Percentiles rank a stretch among this genome's conserved stretches.
Evolutionary conservation across 23 red algal species (phyloP).

Genomic region (Chondrus crispus): DNA sequence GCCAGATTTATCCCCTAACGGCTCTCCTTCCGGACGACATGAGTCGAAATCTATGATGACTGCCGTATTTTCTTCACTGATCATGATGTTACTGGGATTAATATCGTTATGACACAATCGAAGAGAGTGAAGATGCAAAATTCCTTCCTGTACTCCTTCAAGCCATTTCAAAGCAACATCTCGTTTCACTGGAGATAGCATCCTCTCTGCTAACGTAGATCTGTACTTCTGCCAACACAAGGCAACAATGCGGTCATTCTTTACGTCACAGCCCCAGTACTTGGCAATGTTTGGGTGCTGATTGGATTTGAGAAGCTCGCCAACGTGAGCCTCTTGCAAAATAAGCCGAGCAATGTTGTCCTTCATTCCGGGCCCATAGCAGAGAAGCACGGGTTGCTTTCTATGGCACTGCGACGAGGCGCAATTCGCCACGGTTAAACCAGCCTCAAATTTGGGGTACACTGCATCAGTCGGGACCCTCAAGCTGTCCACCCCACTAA

Average conservation of each 20-base stretch:
- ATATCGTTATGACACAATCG: conserved; percentile 42
- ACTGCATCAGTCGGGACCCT: not conserved
- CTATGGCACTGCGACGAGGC: not conserved
- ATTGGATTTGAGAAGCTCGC: not conserved
- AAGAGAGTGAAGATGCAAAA: conserved; percentile 18
- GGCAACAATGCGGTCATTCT: not conserved
- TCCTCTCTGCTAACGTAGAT: not conserved
- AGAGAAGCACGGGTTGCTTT: not conserved
- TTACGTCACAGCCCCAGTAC: conserved; percentile 22
- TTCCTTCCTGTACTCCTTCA: not conserved
- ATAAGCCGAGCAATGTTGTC: not conserved
- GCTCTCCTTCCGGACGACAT: not conserved
- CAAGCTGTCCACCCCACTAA: not conserved
- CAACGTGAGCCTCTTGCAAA: not conserved
- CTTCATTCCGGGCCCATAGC: not conserved
- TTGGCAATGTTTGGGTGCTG: conserved; percentile 22
- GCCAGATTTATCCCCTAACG: not conserved
- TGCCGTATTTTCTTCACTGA: not conserved
- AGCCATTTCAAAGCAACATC: not conserved
- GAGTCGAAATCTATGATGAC: conserved; percentile 46
- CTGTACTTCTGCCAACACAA: not conserved
- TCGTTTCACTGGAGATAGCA: not conserved
- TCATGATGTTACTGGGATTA: conserved; percentile 30
- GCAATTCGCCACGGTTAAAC: not conserved
- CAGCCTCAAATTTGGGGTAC: not conserved